phyloP scores from a whole-genome alignment of 1,284 basidiomycete genomes.

The Fomitopsis schrenkii region DNA sequence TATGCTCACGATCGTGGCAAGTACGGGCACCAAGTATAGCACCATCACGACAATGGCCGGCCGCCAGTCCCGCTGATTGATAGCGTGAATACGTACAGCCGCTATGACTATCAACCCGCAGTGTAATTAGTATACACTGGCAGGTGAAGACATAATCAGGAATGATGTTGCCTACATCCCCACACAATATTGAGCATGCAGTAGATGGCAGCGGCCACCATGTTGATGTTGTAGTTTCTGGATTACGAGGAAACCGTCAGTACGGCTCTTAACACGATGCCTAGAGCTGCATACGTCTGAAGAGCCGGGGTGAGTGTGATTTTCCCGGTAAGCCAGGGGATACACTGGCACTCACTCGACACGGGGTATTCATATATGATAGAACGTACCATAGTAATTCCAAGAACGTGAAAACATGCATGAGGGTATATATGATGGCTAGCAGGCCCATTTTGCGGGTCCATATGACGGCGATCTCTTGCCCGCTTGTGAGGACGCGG shows the following conservation, averaged over 20 bases:
- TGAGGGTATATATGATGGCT: neutral
- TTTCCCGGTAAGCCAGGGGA: neutral
- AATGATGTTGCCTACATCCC: neutral
- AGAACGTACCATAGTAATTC: neutral
- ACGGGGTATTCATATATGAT: neutral
- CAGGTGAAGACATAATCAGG: neutral
- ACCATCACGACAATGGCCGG: neutral
- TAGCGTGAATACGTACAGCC: neutral
- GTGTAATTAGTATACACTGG: neutral
- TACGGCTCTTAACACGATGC: too few relatives aligned
- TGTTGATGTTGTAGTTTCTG: neutral
- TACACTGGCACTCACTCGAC: neutral
- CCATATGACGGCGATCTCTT: neutral
- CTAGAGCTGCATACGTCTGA: too few relatives aligned
- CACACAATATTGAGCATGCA: neutral
- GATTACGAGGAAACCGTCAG: neutral
- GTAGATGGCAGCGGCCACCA: neutral
- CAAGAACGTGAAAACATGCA: neutral
- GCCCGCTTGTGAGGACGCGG: neutral
- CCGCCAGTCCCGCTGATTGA: neutral
- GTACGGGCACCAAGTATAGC: neutral
- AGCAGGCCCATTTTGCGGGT: neutral
- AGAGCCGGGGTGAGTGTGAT: neutral
- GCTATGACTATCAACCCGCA: neutral
- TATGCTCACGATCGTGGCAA: neutral